Base-by-base conservation (phyloP, 2,329 filamentous ascomycete species). In the Fusarium tricinctum region DNA sequence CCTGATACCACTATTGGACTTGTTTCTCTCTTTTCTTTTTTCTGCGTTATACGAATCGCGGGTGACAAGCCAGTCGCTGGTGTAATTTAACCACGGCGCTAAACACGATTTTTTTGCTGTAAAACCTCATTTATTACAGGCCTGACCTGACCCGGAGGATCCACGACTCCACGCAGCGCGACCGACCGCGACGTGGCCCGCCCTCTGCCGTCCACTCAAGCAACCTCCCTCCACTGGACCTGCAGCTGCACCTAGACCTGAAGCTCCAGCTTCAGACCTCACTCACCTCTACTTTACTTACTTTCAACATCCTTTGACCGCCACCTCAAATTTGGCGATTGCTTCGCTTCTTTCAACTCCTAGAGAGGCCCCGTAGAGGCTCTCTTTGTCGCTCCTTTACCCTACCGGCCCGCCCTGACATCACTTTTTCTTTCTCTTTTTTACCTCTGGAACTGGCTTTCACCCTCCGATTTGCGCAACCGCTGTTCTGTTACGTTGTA, bases 151-250 rank as follows among this genome's bases (percentile, higher is more conserved):
- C 43, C 48, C 57, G 60, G 48, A 66, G 49, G 47, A 53, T 47
- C 35, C 56, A 35, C 56, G 48, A 60, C 58, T 54, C 51, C 46
- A 46, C 42, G 35, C 53, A 39, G 57, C 58, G 47, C 56, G 51
- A 63, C 70, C 66, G 70, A 71, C 68, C 63, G 69, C 69, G 69
- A 71, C 69, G 71, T 73, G 71, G 69, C 69, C 59, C 55, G 40
- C 49, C 43, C 68, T 64, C 17, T 35, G 33, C 64, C 57, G 59
- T 54, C 42, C 70, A 59, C 61, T 45, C 61, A 55, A 39, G 17
- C 17, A 17, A n/a, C 35, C 35, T 38, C 35, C 35, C 35, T 38
- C 35, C 35, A 38, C 35, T 38, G 35, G 50, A 26, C 26, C 26
- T 26, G 26, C 26, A 26, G 8, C 26, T 26, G 8, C 26, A 35